phyloP scores from a whole-genome alignment of 352 stramenopile species.

The Phytophthora macrochlamydospora region DNA sequence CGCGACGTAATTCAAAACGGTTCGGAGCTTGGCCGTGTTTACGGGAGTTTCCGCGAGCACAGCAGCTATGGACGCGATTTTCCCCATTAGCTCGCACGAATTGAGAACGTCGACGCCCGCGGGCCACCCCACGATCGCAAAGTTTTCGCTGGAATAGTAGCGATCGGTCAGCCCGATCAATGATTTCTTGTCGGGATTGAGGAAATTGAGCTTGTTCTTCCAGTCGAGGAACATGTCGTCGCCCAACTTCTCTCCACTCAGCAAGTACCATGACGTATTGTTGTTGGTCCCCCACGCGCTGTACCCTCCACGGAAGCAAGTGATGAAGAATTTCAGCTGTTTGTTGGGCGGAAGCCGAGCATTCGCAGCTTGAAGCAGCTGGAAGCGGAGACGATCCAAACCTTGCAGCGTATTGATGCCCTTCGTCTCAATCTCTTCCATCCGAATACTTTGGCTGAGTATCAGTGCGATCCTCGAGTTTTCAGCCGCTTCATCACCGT shows the following conservation, averaged over 20 bases:
- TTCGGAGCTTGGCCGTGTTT: neutral
- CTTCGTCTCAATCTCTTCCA: neutral
- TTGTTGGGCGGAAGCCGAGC: conserved; percentile 2
- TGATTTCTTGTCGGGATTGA: conserved; percentile 8
- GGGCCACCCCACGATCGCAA: conserved; percentile 1
- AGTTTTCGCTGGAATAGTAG: neutral
- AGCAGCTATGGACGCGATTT: neutral
- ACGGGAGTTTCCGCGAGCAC: neutral
- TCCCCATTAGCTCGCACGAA: neutral
- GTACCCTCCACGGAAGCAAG: neutral
- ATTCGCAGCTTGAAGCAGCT: conserved; percentile 9
- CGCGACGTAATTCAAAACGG: neutral
- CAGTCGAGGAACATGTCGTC: neutral
- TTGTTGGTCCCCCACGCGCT: neutral
- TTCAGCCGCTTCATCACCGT: neutral
- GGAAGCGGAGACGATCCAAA: conserved; percentile 6
- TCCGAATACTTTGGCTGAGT: neutral
- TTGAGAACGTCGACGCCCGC: neutral
- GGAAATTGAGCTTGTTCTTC: conserved; percentile 2
- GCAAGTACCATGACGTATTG: neutral
- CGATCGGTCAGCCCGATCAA: neutral
- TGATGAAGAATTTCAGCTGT: conserved; percentile 9
- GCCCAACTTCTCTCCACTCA: neutral
- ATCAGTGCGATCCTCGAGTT: conserved; percentile 1
- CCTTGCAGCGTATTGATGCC: conserved; percentile 2